Conservation (phyloP, 1,284 basidiomycete genomes). For the Fomes fomentarius region DNA sequence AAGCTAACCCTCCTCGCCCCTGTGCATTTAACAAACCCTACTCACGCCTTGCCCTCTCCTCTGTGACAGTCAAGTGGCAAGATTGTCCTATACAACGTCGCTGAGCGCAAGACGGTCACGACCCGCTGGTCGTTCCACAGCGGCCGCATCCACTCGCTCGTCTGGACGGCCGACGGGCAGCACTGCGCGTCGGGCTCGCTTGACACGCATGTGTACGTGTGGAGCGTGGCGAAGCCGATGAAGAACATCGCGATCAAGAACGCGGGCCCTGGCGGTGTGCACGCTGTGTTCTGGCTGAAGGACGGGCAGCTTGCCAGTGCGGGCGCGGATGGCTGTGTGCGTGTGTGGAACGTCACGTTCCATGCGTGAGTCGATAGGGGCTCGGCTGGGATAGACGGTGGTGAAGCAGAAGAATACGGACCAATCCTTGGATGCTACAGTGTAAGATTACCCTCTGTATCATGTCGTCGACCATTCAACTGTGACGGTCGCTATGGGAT, state of each 20-base stretch:
- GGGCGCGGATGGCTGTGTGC: constrained; percentile 85
- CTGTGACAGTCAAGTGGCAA: constrained; percentile 70
- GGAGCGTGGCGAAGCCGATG: constrained; percentile 78
- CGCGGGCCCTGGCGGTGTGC: constrained; percentile 82
- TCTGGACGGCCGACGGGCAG: constrained; percentile 76
- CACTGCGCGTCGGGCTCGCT: constrained; percentile 87
- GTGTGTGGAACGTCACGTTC: constrained; percentile 76
- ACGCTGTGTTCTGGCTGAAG: constrained; percentile 80
- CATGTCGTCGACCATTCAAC: too few relatives aligned
- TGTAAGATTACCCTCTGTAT: too few relatives aligned
- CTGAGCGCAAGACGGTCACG: constrained; percentile 69
- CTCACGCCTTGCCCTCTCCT: not conserved
- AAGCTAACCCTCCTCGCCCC: constrained; percentile 29
- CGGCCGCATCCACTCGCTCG: constrained; percentile 79
- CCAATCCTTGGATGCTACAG: too few relatives aligned
- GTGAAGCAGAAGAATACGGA: too few relatives aligned
- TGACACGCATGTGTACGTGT: constrained; percentile 92
- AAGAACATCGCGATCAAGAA: constrained; percentile 87
- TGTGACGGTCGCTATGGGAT: not conserved
- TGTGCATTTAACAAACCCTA: not conserved
- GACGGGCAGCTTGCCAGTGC: constrained; percentile 64
- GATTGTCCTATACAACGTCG: constrained; percentile 78
- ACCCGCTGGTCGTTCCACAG: constrained; percentile 90
- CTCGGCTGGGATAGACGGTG: too few relatives aligned
- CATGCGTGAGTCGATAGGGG: too few relatives aligned